A percentile compares a stretch with the other conserved stretches of the same genome.
phyloP scores from a whole-genome alignment of 306 rosid genomes.

The Prunus campanulata region DNA sequence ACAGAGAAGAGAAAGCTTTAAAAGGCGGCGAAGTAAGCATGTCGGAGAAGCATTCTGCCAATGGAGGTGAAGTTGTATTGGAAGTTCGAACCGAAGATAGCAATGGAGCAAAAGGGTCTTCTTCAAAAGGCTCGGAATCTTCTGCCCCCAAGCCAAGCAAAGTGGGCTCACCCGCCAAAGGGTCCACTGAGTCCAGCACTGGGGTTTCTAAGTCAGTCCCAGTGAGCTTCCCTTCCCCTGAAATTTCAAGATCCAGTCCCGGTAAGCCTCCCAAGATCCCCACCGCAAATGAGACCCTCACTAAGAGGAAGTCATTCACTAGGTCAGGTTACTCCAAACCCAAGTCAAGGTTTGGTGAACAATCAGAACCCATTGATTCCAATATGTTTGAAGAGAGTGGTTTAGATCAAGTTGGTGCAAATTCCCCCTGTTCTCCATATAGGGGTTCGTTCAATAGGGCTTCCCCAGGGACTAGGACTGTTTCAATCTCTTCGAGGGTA shows the following conservation, averaged over 20 bases:
- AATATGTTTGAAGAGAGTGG: slow-evolving; percentile 43
- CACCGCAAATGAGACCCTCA: slow-evolving; percentile 28
- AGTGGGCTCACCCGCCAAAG: slow-evolving; percentile 26
- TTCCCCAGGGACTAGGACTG: slow-evolving; percentile 41
- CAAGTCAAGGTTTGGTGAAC: slow-evolving; percentile 86
- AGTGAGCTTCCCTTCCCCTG: slow-evolving; percentile 44
- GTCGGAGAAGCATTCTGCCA: slow-evolving; percentile 48
- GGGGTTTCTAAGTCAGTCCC: slow-evolving; percentile 40
- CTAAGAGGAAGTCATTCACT: slow-evolving; percentile 39
- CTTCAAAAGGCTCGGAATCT: slow-evolving; percentile 27
- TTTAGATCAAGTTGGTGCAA: slow-evolving; percentile 35
- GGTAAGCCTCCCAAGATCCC: slow-evolving; percentile 61
- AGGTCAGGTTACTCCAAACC: slow-evolving; percentile 68
- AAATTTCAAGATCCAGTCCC: slow-evolving; percentile 39
- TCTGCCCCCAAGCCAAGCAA: slow-evolving; percentile 20
- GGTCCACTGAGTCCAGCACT: slow-evolving; percentile 14
- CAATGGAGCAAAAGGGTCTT: slow-evolving; percentile 28
- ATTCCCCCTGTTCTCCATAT: slow-evolving; percentile 54
- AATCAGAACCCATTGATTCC: slow-evolving; percentile 37
- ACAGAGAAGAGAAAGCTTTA: slow-evolving; percentile 14
- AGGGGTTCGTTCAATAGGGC: slow-evolving; percentile 37
- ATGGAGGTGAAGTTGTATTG: slow-evolving; percentile 48
- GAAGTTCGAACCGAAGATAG: slow-evolving; percentile 37
- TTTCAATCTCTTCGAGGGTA: slow-evolving; percentile 47
- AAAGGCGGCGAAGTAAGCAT: slow-evolving; percentile 45